These are phyloP conservation scores for Aspergillus novofumigatus DNA, from an alignment of 2,329 filamentous ascomycete species.

Conservation along the genomic window DNA sequence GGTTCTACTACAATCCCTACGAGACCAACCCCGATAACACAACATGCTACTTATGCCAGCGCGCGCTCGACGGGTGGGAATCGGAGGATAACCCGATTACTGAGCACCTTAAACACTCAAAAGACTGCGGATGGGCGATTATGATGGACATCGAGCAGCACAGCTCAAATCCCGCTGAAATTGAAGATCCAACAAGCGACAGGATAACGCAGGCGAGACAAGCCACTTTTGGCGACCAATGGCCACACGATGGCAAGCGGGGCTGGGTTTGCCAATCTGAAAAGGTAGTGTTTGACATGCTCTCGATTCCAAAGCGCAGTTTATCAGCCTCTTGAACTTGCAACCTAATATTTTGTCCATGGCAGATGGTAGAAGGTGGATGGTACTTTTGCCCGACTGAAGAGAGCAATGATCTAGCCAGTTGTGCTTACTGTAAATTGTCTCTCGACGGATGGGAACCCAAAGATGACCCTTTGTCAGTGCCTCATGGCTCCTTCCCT, in stretches of 20 bases:
- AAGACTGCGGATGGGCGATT: conserved; percentile 82
- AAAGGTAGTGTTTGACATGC: conserved; percentile 55
- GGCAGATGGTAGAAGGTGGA: conserved; percentile 78
- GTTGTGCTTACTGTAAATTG: conserved; percentile 84
- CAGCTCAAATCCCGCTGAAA: conserved; percentile 43
- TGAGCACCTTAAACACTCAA: conserved; percentile 81
- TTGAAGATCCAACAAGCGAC: conserved; percentile 69
- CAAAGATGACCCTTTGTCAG: conserved; percentile 80
- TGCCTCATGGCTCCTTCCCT: conserved; percentile 20
- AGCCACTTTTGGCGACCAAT: conserved; percentile 76
- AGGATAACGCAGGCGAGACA: conserved; percentile 72
- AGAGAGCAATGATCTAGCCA: conserved; percentile 83
- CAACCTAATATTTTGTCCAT: conserved; percentile 3
- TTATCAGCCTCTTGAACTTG: background rate
- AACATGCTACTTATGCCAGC: conserved; percentile 80
- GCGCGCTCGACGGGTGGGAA: conserved; percentile 89
- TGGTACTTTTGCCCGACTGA: conserved; percentile 88
- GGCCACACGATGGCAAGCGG: conserved; percentile 85
- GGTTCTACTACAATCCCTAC: conserved; percentile 82
- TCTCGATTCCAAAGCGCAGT: background rate
- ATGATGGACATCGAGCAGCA: conserved; percentile 55
- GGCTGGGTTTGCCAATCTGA: conserved; percentile 87
- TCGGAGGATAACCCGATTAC: conserved; percentile 73
- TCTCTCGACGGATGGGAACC: conserved; percentile 94
- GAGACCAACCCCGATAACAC: conserved; percentile 78